Base-by-base conservation (phyloP, 805 yeast species). In the Komagataella mondaviorum region DNA sequence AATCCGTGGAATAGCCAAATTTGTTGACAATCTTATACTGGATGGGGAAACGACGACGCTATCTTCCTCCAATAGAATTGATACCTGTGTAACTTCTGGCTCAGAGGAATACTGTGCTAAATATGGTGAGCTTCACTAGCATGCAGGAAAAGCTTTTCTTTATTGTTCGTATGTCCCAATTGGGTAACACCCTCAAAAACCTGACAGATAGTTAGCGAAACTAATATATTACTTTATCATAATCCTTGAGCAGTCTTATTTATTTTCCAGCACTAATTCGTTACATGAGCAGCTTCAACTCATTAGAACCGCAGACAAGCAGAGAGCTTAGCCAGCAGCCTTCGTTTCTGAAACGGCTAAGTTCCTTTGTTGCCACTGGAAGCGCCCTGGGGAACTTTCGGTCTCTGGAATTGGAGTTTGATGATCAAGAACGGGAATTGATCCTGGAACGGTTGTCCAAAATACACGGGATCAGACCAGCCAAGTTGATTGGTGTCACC, bases 391-490 rank as follows among this genome's bases (percentile, higher is more conserved):
- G 36, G 8, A 39, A 23, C 18, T 47, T 47, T 17, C 30, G n/a
- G 36, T 18, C 16, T 47, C 17, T 20, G 16, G 48, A 10, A 22
- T 18, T 23, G 10, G 22, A 17, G 5, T 17, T 45, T 45, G 46
- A 45, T 8, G 46, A 45, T 8, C 18, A 17, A 10, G 22, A 45
- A 14, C 22, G 22, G 22, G 22, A 45, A 14, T 6, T 30, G 14
- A 23, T 47, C 16, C 39, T 23, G n/a, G 49, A 51, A 44, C 55
- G 70, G 46, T 56, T 63, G 2, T 61, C 58, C 43, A 58, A 62
- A 3, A 61, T 75, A 47, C 68, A 72, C 10, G 69, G 68, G 51
- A 64, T 75, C 67, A 66, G 83, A 49, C 75, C 81, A 1, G 61
- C 62, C 46, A 65, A 60, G 23, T 64, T 78, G 52, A 76, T 78